Percentiles rank a stretch among this genome's conserved stretches.
These are phyloP conservation scores for Stylonectria norvegica DNA, from an alignment of 2,329 filamentous ascomycete genomes.

Conservation along the genomic window DNA sequence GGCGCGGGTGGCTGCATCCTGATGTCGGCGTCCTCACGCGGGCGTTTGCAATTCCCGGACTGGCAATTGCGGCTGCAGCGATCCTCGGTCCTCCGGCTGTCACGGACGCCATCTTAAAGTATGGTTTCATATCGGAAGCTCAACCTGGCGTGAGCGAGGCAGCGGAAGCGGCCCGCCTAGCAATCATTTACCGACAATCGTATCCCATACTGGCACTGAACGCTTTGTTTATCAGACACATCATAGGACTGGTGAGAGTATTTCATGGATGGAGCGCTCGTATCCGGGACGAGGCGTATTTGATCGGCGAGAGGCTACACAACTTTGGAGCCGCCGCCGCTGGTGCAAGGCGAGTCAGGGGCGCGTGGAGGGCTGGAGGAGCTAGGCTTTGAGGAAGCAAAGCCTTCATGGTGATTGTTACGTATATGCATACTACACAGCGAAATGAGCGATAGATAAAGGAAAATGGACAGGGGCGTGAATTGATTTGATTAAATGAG, in stretches of 20 bases:
- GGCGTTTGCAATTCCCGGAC: conserved; percentile 76
- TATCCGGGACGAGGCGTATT: conserved; percentile 90
- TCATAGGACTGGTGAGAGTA: conserved; percentile 54
- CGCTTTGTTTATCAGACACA: conserved; percentile 41
- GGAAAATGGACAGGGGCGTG: too few species aligned
- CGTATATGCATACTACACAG: not conserved
- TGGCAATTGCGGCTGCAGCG: conserved; percentile 58
- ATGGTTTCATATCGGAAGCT: conserved; percentile 17
- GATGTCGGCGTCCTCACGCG: conserved; percentile 77
- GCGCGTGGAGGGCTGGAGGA: conserved; percentile 37
- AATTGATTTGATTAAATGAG: too few species aligned
- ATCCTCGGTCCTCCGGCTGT: conserved; percentile 62
- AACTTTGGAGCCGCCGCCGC: conserved; percentile 68
- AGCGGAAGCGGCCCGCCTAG: conserved; percentile 27
- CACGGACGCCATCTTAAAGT: conserved; percentile 39
- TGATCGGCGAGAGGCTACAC: conserved; percentile 91
- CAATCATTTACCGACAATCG: conserved; percentile 53
- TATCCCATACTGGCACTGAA: conserved; percentile 65
- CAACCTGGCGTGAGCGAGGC: conserved; percentile 21
- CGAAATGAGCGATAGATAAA: too few species aligned
- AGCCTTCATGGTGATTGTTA: not conserved
- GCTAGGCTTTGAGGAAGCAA: conserved; percentile 25
- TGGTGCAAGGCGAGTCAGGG: conserved; percentile 33
- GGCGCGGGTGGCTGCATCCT: conserved; percentile 73
- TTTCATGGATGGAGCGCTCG: conserved; percentile 73